Percentiles rank a stretch among this genome's conserved stretches.
phyloP scores from a whole-genome alignment of 345 rosid species.

The Citropsis articulata region DNA sequence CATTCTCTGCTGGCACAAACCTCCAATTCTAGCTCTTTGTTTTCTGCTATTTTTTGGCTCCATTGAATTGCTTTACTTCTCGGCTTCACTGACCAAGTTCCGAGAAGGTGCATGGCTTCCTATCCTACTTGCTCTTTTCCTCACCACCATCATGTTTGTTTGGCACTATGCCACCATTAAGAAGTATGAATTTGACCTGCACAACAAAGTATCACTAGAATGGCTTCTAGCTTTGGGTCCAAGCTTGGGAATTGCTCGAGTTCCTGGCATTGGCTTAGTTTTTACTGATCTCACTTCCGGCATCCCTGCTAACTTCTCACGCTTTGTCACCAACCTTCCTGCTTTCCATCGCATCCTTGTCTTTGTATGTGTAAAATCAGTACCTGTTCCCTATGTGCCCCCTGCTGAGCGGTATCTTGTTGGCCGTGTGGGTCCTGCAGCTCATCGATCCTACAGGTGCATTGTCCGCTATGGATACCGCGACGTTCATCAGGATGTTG shows the following conservation, averaged over 20 bases:
- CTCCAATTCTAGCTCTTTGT: slow-evolving; percentile 63
- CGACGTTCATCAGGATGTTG: slow-evolving; percentile 90
- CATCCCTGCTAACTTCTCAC: slow-evolving; percentile 96
- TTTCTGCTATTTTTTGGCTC: slow-evolving; percentile 89
- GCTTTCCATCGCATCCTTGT: slow-evolving; percentile 92
- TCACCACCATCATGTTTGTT: slow-evolving; percentile 88
- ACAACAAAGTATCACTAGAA: slow-evolving; percentile 93
- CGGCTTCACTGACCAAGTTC: slow-evolving; percentile 95
- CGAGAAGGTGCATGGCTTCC: slow-evolving; percentile 99
- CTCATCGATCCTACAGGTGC: slow-evolving; percentile 86
- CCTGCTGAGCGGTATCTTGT: slow-evolving; percentile 90
- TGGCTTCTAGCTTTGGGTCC: slow-evolving; percentile 97
- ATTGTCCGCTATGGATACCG: slow-evolving; percentile 93
- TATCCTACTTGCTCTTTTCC: slow-evolving; percentile 82
- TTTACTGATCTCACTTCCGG: slow-evolving; percentile 95
- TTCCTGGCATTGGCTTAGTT: slow-evolving; percentile 92
- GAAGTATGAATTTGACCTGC: slow-evolving; percentile 91
- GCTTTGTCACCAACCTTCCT: slow-evolving; percentile 97
- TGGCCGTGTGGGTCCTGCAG: slow-evolving; percentile 90
- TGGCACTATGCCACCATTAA: slow-evolving; percentile 95
- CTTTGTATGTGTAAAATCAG: slow-evolving; percentile 91
- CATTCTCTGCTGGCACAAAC: slow-evolving; percentile 90
- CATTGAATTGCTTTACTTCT: slow-evolving; percentile 89
- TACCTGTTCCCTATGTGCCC: slow-evolving; percentile 86
- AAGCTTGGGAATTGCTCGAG: slow-evolving; percentile 85